Base-by-base conservation (phyloP, 495 filamentous ascomycete species). In the Hypoxylon fragiforme region DNA sequence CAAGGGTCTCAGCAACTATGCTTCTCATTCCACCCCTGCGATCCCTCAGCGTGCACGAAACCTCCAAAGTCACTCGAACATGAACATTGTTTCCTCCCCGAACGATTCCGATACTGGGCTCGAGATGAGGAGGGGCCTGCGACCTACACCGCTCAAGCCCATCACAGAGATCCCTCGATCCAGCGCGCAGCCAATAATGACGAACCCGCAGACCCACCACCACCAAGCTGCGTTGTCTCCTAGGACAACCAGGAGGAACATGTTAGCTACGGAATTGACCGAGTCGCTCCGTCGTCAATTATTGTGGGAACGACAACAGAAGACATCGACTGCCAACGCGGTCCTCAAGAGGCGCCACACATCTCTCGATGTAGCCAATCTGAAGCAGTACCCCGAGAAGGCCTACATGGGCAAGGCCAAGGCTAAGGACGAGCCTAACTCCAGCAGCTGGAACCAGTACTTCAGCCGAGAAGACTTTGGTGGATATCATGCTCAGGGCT, bases 301-400 rank as follows among this genome's bases (percentile, higher is more conserved):
- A 26, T 69, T 79, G 13, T 75, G 72, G 66, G 76, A 77, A 50
- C 70, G 76, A 31, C 71, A 70, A 21, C 74, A 77, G 21, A 95
- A 92, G 81, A 89, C 88, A 50, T 85, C 88, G 22, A 95, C 91
- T 3, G 87, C 88, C 47, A 88, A 88, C 52, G 91, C 92, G 3
- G 90, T 92, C 49, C 76, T 96, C 53, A 95, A 97, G 75, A 84
- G 95, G 30, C 78, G 90, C 54, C 94, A 97, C 67, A 97, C 94
- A 3, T 85, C 94, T 7, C 88, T 94, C 54, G 90, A 95, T 59
- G 80, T 95, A 47, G 87, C 87, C 37, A 90, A 91, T 65, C 77
- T 95, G 7, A 82, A 88, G 65, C 84, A 91, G 50, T 90, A 87
- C 55, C 91, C 90, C 0, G 79, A 81, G 57, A 67, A 56, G 57